phyloP scores from a whole-genome alignment of 2,329 filamentous ascomycete genomes.

The Blastomyces gilchristii region DNA sequence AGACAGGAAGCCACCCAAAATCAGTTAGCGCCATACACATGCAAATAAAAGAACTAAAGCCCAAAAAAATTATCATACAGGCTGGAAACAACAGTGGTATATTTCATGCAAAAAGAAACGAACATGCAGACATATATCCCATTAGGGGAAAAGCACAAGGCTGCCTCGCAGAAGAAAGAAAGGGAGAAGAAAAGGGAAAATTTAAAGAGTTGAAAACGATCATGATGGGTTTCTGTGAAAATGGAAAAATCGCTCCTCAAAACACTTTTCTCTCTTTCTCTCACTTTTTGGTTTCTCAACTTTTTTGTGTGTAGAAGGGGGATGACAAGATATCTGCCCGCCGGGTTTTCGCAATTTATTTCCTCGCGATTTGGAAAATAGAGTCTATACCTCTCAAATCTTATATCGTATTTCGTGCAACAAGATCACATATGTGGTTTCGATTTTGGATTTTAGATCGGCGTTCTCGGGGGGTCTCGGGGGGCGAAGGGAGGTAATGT shows the following conservation, averaged over 20 bases:
- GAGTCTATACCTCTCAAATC: slow-evolving; percentile 6
- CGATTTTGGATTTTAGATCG: background rate
- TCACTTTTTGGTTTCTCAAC: background rate
- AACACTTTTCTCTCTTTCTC: background rate
- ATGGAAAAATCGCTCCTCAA: background rate
- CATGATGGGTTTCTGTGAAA: background rate
- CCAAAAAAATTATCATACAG: slow-evolving; percentile 3
- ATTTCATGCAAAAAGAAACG: slow-evolving; percentile 2
- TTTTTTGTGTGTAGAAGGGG: background rate
- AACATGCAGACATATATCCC: slow-evolving; percentile 7
- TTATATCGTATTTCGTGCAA: background rate
- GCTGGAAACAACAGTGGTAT: slow-evolving; percentile 9
- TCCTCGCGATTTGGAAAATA: slow-evolving; percentile 1
- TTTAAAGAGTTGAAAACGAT: slow-evolving; percentile 1
- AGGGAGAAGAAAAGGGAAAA: background rate
- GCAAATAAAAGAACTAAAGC: background rate
- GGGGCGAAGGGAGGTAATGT: background rate
- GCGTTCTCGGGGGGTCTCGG: background rate
- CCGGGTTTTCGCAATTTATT: slow-evolving; percentile 5
- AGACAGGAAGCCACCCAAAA: background rate
- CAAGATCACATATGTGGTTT: background rate
- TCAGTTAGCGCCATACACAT: slow-evolving; percentile 6
- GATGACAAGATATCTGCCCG: background rate
- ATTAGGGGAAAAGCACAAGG: background rate
- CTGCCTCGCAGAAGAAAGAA: background rate